Base-by-base conservation (phyloP, 768 basidiomycete species). In the Suillus discolor region DNA sequence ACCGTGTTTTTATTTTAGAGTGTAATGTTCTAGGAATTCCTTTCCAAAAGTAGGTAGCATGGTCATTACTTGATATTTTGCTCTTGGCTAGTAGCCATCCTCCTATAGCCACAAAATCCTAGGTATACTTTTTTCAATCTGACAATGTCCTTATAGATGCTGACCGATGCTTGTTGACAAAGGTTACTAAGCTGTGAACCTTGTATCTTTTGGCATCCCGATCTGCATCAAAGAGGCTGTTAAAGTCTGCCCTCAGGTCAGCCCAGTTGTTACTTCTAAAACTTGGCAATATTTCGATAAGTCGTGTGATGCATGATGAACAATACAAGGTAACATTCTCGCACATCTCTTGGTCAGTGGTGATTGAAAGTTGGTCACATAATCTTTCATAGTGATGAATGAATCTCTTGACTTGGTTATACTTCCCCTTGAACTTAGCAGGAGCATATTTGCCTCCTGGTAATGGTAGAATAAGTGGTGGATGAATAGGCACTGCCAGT, bases 241-340 rank as follows among this genome's bases (percentile, higher is more conserved):
- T 45, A 3, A 70, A 66, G 23, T 70, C 62, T 6, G 38, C 34
- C 0, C 64, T 57, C 2, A 70, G 25, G 1, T 49, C 3, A 1
- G 7, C 6, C 69, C 69, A 70, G 23, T 61, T 11, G 0, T 39
- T 1, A 5, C 1, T 60, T 6, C 31, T 53, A 11, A 45, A 68
- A 7, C 53, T 47, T 41, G 65, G 54, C 12, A 64, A 28, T 6
- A 39, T 55, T 18, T 62, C 25, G 0, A 68, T 68, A 16, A 66
- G 36, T 11, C 62, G 51, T 15, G 59, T 31, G 13, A 66, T 65
- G 13, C 57, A 25, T 1, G 59, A 25, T 0, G 67, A 68, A 25
- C 69, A 70, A 42, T 70, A 70, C 5, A 64, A 47, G 9, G 65
- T 34, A 23, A 68, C 34, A 20, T 44, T 66, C 15, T 67, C 62